Evolutionary conservation across 139 green algal species (phyloP), one percentile per base, ranked within the genome.

Genomic region (Zygnema cylindricum): DNA sequence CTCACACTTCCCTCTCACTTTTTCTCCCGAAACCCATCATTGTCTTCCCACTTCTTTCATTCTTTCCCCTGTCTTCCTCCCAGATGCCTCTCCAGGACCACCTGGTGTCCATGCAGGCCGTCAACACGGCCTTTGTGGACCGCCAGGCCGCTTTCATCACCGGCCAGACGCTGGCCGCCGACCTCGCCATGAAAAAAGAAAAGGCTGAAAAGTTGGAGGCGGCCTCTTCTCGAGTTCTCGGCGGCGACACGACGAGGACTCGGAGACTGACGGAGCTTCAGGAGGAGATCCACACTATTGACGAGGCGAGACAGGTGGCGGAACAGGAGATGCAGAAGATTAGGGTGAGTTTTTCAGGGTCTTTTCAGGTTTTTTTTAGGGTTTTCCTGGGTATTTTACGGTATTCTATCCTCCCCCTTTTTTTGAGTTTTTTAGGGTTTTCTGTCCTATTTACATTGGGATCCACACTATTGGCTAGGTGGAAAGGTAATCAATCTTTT

Each of bases 111-210:
- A 88, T 92, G 39, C 93, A 93, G 16, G 92, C 89, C n/a, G 75
- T 89, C 21, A 87, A 63, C 43, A 78, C 77, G 55, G 89, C 92
- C 22, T 78, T 96, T 36, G 82, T 76, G 40, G 93, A 96, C 89
- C 87, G 95, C 30, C 92, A 94, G 69, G 73, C 93, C 42, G 92
- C 95, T 40, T 90, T 95, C 69, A 87, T 96, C 82, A 96, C 94
- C 7, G 75, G 93, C 63, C 92, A 96, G 69, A 93, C 90, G 25
- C 86, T 96, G 40, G 69, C 89, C 57, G 86, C 92, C 21, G 95
- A 96, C 75, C 54, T 94, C 1, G 92, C 86, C 2, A 43, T 43
- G 42, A 93, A 93, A 82, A 69, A 77, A 16, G n/a, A 42, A 0
- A 69, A 77, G 42, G 40, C 94, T 39, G 55, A 43, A 36, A 75